Evolutionary conservation across 306 rosid genomes (phyloP).

Genomic region (Inga laurina): DNA sequence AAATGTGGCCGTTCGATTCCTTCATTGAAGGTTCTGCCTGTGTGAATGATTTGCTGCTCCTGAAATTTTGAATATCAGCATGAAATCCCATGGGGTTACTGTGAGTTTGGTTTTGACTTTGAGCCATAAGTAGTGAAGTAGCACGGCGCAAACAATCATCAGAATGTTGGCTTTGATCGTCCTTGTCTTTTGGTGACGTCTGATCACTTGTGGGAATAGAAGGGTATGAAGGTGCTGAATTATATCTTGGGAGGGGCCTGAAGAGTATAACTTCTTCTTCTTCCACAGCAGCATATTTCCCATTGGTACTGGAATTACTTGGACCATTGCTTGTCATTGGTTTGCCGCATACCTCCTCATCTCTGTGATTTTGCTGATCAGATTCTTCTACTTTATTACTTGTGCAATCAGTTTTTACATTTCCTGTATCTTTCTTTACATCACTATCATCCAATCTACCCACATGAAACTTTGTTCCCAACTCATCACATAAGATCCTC

Average conservation of each 20-base stretch:
- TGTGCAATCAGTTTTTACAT: too few species aligned
- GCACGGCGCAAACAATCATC: conserved; percentile 91
- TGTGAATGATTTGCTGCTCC: conserved; percentile 39
- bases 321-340: conserved; percentile 22
- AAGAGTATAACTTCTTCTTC: conserved; percentile 97
- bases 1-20: conserved; percentile 44
- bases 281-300: conserved; percentile 47
- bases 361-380: conserved; percentile 29
- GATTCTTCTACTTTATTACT: neutral
- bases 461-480: conserved; percentile 32
- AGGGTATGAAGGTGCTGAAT: conserved; percentile 73
- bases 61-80: conserved; percentile 44
- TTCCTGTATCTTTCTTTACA: conserved; percentile 43
- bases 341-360: conserved; percentile 33
- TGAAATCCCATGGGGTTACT: conserved; percentile 53
- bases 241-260: conserved; percentile 78
- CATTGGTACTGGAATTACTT: conserved; percentile 31
- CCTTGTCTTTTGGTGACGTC: conserved; percentile 48
- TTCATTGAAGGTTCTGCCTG: conserved; percentile 48
- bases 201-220: conserved; percentile 31
- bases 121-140: conserved; percentile 82
- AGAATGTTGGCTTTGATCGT: conserved; percentile 43
- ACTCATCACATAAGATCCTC: conserved; percentile 56
- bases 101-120: conserved; percentile 65
- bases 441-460: conserved; percentile 41